Conservation (phyloP, 148 eudicot species). For the Chenopodium suecicum region DNA sequence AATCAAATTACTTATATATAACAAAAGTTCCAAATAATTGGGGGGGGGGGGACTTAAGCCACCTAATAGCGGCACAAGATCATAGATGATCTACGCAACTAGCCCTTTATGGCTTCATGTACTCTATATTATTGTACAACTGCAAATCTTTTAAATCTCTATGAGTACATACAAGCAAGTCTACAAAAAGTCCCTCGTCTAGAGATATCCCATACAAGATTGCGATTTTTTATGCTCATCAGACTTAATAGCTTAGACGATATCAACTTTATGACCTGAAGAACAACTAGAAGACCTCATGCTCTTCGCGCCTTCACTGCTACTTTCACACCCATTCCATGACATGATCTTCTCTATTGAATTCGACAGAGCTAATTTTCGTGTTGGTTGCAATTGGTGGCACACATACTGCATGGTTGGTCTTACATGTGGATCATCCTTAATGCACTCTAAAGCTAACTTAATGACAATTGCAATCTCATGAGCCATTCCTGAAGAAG, state of each 20-base stretch:
- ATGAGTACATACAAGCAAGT: not conserved
- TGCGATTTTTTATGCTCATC: too few species aligned
- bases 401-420: constrained; percentile 45
- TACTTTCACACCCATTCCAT: constrained; percentile 17
- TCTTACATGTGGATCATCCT: constrained; percentile 37
- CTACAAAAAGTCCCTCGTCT: too few species aligned
- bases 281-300: constrained; percentile 13
- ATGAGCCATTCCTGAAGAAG: constrained; percentile 23
- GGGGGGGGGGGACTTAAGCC: too few species aligned
- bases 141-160: not conserved
- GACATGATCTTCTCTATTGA: constrained; percentile 9
- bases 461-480: constrained; percentile 24
- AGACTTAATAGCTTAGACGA: not conserved
- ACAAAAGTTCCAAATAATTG: too few species aligned
- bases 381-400: constrained; percentile 25
- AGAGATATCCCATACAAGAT: too few species aligned
- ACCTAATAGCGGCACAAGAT: too few species aligned
- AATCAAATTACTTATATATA: too few species aligned
- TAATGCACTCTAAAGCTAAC: constrained; percentile 40
- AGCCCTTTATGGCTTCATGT: too few species aligned
- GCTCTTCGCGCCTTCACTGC: constrained; percentile 8
- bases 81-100: too few species aligned
- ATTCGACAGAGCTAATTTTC: constrained; percentile 13
- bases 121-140: not conserved
- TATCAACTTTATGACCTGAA: not conserved